A percentile compares a stretch with the other conserved stretches of the same genome.
Conservation (phyloP, 176 grass and related monocot genomes). For the Hordeum marinum region DNA sequence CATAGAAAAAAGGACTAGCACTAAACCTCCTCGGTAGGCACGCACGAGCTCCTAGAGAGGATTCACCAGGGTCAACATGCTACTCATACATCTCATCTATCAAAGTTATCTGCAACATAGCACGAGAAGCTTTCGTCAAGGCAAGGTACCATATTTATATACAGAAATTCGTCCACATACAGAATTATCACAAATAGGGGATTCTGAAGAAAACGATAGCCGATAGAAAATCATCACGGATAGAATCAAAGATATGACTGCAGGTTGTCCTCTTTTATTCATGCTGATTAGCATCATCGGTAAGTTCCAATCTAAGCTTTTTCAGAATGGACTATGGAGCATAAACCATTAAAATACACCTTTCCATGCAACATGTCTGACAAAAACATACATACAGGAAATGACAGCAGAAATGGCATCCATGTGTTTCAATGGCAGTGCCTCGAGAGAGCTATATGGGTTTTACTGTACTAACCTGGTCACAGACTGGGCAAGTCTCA, state of each 20-base stretch:
- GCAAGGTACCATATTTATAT: background rate
- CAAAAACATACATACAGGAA: background rate
- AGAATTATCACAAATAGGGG: background rate
- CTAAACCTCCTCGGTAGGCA: background rate
- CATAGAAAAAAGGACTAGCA: background rate
- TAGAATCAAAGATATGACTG: background rate
- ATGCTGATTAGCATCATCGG: background rate
- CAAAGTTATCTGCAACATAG: constrained; percentile 47
- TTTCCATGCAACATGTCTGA: background rate
- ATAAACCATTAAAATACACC: background rate
- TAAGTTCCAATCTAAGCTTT: background rate
- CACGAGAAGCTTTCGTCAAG: background rate
- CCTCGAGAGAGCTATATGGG: background rate
- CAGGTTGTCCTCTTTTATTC: background rate
- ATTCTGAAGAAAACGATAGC: background rate
- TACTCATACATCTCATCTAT: constrained; percentile 26
- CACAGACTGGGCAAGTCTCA: constrained; percentile 81
- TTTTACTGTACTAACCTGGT: constrained; percentile 53
- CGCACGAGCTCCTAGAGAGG: background rate
- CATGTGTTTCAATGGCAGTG: background rate
- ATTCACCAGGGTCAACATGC: background rate
- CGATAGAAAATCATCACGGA: background rate
- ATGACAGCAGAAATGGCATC: background rate
- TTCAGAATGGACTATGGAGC: background rate
- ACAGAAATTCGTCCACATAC: background rate